A percentile compares a stretch with the other conserved stretches of the same genome.
Conservation (phyloP, 441 rosid genomes). For the Macaranga tanarius region DNA sequence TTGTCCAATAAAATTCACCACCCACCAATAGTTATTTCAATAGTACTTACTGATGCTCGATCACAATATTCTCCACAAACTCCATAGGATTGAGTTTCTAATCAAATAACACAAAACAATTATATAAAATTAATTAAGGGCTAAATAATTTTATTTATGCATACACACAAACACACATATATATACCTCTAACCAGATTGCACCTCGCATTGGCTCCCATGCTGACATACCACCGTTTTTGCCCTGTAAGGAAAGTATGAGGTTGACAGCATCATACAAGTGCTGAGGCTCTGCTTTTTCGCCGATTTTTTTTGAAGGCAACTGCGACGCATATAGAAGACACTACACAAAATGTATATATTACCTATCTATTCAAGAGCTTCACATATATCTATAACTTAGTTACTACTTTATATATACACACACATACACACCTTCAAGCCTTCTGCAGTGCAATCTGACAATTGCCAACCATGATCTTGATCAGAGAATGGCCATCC, state of each 20-base stretch:
- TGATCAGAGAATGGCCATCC: constrained; percentile 36
- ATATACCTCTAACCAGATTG: constrained; percentile 64
- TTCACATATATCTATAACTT: too few relatives aligned
- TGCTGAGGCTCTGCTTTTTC: constrained; percentile 36
- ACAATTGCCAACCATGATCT: constrained; percentile 38
- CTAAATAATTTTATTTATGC: too few relatives aligned
- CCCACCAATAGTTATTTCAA: too few relatives aligned
- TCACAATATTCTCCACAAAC: constrained; percentile 58
- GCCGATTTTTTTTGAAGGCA: constrained; percentile 46
- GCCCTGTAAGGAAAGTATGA: constrained; percentile 56
- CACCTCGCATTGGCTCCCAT: constrained; percentile 72
- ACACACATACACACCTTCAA: constrained; percentile 37
- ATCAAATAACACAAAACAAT: background rate
- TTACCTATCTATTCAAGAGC: too few relatives aligned
- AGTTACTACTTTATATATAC: too few relatives aligned
- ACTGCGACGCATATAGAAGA: constrained; percentile 32
- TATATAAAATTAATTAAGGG: too few relatives aligned
- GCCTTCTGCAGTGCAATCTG: constrained; percentile 35
- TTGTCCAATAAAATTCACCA: too few relatives aligned
- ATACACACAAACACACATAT: too few relatives aligned
- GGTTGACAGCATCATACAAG: constrained; percentile 45
- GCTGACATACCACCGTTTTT: constrained; percentile 65
- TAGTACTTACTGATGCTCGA: constrained; percentile 63
- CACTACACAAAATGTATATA: constrained; percentile 38
- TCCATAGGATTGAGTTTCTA: constrained; percentile 75